Conservation (phyloP, 2,329 filamentous ascomycete species). For the Pseudonectria buxi region DNA sequence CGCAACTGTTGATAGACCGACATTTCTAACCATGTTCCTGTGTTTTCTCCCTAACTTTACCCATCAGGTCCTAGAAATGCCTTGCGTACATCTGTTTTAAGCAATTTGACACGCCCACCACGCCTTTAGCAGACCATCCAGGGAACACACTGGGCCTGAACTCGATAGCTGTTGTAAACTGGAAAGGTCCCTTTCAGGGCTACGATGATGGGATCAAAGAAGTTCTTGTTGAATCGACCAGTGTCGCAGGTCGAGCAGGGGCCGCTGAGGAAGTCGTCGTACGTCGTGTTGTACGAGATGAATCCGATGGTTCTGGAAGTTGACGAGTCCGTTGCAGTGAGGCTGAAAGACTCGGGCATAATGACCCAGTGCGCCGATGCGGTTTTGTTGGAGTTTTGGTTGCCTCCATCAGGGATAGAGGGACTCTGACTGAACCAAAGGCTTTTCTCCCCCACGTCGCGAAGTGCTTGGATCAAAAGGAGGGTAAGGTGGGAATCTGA, state of each 20-base stretch:
- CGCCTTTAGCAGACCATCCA: slow-evolving; percentile 31
- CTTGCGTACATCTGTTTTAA: not conserved
- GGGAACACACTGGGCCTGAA: slow-evolving; percentile 31
- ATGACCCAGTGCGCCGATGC: slow-evolving; percentile 29
- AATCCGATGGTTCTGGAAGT: slow-evolving; percentile 28
- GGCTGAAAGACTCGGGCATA: slow-evolving; percentile 32
- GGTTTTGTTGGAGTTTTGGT: slow-evolving; percentile 20
- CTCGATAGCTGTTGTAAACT: slow-evolving; percentile 30
- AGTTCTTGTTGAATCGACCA: slow-evolving; percentile 28
- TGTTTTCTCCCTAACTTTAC: too few relatives aligned
- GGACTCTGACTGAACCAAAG: slow-evolving; percentile 35
- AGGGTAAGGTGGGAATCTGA: slow-evolving; percentile 34
- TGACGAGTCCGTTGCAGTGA: slow-evolving; percentile 28
- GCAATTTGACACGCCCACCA: not conserved
- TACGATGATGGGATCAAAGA: slow-evolving; percentile 32
- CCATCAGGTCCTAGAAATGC: too few relatives aligned
- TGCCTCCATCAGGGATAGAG: slow-evolving; percentile 26
- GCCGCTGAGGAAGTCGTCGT: slow-evolving; percentile 30
- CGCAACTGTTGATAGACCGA: too few relatives aligned
- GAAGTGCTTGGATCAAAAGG: slow-evolving; percentile 32
- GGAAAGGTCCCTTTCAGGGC: slow-evolving; percentile 33
- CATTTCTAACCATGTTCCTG: too few relatives aligned
- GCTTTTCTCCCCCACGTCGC: slow-evolving; percentile 31
- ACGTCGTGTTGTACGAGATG: slow-evolving; percentile 31
- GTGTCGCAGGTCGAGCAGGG: slow-evolving; percentile 31